phyloP scores from a whole-genome alignment of 352 stramenopile species.

The Globisporangium orthogonon region DNA sequence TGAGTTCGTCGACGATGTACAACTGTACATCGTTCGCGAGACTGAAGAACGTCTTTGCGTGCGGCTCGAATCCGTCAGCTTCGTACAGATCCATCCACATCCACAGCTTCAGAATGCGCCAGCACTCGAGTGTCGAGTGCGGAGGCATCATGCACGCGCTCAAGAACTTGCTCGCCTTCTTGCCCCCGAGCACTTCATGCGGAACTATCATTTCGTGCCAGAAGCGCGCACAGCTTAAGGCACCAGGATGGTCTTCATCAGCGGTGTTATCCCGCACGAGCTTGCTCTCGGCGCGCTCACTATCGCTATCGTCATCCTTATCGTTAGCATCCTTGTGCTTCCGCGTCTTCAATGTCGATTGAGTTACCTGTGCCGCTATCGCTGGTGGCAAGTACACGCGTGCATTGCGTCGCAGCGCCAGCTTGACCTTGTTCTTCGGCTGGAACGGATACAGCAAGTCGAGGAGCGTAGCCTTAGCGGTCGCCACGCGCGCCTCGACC shows the following conservation, averaged over 20 bases:
- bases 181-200: constrained; percentile 28
- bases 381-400: constrained; percentile 24
- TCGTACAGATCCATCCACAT: constrained; percentile 58
- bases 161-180: constrained; percentile 31
- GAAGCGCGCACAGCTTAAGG: constrained; percentile 42
- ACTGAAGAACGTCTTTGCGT: constrained; percentile 39
- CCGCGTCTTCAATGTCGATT: neutral
- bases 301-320: neutral
- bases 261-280: neutral
- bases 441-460: constrained; percentile 51
- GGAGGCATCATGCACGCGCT: constrained; percentile 16
- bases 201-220: constrained; percentile 47
- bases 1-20: constrained; percentile 36
- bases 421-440: constrained; percentile 31
- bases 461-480: constrained; percentile 47
- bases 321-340: neutral
- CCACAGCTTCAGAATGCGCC: constrained; percentile 34
- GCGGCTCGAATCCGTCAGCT: constrained; percentile 31
- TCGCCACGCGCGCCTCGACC: constrained; percentile 43
- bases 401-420: constrained; percentile 34
- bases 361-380: neutral
- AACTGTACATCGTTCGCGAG: constrained; percentile 35
- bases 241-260: constrained; percentile 21
- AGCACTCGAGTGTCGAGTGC: constrained; percentile 27
- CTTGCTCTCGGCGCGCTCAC: no score